Conservation (phyloP, 805 yeast species). For the Cyberlindnera lachancei region DNA sequence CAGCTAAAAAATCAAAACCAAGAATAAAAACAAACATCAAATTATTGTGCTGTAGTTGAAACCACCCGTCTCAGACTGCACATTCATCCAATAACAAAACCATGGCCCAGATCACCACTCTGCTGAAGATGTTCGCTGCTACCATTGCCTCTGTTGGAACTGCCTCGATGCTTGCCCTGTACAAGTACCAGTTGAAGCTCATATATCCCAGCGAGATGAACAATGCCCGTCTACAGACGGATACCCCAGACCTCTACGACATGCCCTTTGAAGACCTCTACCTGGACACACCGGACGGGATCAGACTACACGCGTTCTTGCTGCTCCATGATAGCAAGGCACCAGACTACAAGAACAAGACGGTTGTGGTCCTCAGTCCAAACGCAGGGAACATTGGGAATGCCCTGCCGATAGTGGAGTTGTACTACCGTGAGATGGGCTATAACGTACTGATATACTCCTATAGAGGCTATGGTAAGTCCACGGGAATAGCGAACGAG, state of each 20-base stretch:
- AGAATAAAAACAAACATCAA: too few species aligned
- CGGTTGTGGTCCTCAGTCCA: conserved; percentile 76
- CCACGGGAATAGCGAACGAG: conserved; percentile 73
- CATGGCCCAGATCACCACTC: too few species aligned
- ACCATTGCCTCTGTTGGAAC: conserved; percentile 38
- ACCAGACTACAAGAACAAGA: conserved; percentile 43
- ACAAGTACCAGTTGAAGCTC: conserved; percentile 53
- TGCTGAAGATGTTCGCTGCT: conserved; percentile 30
- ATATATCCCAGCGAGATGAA: conserved; percentile 83
- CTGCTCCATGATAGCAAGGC: conserved; percentile 40
- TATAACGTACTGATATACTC: conserved; percentile 80
- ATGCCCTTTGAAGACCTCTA: conserved; percentile 57
- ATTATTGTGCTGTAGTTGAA: too few species aligned
- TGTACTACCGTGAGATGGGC: conserved; percentile 53
- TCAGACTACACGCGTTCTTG: conserved; percentile 55
- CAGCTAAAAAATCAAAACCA: too few species aligned
- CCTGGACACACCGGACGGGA: conserved; percentile 64
- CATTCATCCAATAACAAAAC: too few species aligned
- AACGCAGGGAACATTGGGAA: conserved; percentile 97
- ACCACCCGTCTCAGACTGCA: too few species aligned
- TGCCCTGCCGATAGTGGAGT: conserved; percentile 69
- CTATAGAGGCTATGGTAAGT: conserved; percentile 85
- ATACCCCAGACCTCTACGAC: conserved; percentile 66
- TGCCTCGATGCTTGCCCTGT: conserved; percentile 43
- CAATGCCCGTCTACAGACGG: conserved; percentile 62